These are phyloP conservation scores for Echium plantagineum DNA, from an alignment of 257 asterid genomes.

Conservation along the genomic window DNA sequence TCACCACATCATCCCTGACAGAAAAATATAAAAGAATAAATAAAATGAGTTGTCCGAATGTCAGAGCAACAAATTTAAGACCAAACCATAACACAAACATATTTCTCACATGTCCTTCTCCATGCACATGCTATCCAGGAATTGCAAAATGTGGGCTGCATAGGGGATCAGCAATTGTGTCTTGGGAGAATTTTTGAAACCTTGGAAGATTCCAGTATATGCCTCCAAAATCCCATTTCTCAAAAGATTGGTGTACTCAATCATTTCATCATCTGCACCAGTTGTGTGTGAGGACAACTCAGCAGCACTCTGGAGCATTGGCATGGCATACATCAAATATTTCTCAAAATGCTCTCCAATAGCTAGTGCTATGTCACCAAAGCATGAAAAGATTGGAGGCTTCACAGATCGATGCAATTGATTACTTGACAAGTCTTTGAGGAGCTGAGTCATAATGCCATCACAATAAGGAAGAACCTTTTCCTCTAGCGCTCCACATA, in stretches of 20 bases:
- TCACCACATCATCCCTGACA: slow-evolving; percentile 86
- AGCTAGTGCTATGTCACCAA: slow-evolving; percentile 81
- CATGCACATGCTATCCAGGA: slow-evolving; percentile 64
- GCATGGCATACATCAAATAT: slow-evolving; percentile 81
- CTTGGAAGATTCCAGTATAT: slow-evolving; percentile 79
- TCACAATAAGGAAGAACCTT: slow-evolving; percentile 66
- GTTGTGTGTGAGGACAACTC: slow-evolving; percentile 67
- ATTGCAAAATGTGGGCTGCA: slow-evolving; percentile 73
- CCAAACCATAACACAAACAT: background rate
- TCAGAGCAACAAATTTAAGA: background rate
- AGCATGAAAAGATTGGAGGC: slow-evolving; percentile 82
- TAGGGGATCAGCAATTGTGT: slow-evolving; percentile 62
- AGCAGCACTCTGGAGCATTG: slow-evolving; percentile 88
- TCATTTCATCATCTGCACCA: slow-evolving; percentile 63
- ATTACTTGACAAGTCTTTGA: slow-evolving; percentile 68
- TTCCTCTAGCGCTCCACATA: slow-evolving; percentile 81
- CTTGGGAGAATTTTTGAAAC: slow-evolving; percentile 69
- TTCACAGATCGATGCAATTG: slow-evolving; percentile 80
- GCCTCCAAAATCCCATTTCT: slow-evolving; percentile 83
- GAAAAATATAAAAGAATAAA: slow-evolving; percentile 7
- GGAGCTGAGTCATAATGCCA: slow-evolving; percentile 74
- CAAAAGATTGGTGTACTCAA: slow-evolving; percentile 57
- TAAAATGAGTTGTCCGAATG: background rate
- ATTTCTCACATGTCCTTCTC: slow-evolving; percentile 69
- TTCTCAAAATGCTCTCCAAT: slow-evolving; percentile 75